These are phyloP conservation scores for Crithidia brevicula DNA, from an alignment of 208 protist genomes.

Conservation along the genomic window DNA sequence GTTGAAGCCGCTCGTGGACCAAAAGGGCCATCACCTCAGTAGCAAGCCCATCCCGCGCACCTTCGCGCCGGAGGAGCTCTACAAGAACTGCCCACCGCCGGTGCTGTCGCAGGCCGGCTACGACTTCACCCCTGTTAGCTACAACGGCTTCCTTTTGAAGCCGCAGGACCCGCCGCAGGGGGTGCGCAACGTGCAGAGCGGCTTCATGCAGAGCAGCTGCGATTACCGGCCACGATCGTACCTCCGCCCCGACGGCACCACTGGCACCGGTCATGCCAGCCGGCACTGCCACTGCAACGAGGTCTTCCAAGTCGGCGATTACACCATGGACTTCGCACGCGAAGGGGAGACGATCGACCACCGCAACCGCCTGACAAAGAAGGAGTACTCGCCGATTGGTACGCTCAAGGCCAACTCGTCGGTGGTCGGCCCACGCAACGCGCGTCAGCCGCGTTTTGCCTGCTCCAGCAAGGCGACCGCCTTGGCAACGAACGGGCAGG, in stretches of 20 bases:
- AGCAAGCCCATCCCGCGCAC: conserved; percentile 50
- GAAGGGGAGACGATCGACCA: conserved; percentile 64
- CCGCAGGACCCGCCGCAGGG: conserved; percentile 63
- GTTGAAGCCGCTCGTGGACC: conserved; percentile 64
- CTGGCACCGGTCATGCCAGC: conserved; percentile 42
- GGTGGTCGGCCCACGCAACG: conserved; percentile 73
- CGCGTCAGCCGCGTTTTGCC: conserved; percentile 59
- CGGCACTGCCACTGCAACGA: conserved; percentile 88
- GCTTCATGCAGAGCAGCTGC: conserved; percentile 68
- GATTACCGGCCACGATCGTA: conserved; percentile 84
- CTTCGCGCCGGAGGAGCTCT: conserved; percentile 80
- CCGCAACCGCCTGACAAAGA: conserved; percentile 59
- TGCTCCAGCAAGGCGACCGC: conserved; percentile 20
- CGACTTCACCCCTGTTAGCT: conserved; percentile 86
- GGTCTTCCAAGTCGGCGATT: conserved; percentile 88
- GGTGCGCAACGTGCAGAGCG: conserved; percentile 73
- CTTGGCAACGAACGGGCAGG: conserved; percentile 11
- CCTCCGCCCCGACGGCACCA: conserved; percentile 47
- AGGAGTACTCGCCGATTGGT: conserved; percentile 63
- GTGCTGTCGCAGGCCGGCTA: conserved; percentile 81
- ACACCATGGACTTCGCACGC: conserved; percentile 78
- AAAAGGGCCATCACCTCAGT: conserved; percentile 60
- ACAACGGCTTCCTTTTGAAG: conserved; percentile 69
- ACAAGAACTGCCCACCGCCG: conserved; percentile 78
- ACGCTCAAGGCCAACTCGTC: conserved; percentile 64